Percentiles rank a stretch among this genome's conserved stretches.
These are phyloP conservation scores for Brassica rapa DNA, from an alignment of 345 rosid genomes.

Conservation along the genomic window DNA sequence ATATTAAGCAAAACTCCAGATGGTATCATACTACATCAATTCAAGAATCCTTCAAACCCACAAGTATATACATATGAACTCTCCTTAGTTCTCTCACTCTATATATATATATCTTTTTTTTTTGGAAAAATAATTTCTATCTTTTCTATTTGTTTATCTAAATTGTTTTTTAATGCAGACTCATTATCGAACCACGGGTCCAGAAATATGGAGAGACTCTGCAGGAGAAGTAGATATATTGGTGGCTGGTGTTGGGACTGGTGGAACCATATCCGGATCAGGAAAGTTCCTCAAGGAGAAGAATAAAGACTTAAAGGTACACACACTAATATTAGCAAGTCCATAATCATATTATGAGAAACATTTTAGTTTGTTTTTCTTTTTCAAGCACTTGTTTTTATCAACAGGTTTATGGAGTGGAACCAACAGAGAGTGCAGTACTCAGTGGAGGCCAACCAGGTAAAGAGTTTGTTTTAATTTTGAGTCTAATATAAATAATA, in stretches of 20 bases:
- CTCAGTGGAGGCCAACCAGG: conserved; percentile 41
- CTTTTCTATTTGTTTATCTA: not conserved
- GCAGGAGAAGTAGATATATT: conserved; percentile 57
- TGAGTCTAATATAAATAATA: not conserved
- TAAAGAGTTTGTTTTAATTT: conserved; percentile 23
- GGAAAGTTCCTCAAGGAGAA: conserved; percentile 55
- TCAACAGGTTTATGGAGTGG: conserved; percentile 35
- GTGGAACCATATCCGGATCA: conserved; percentile 60
- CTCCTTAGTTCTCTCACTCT: not conserved
- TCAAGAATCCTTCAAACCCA: conserved; percentile 57
- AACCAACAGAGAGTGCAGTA: conserved; percentile 41
- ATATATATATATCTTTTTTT: too few relatives aligned
- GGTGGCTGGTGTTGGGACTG: conserved; percentile 63
- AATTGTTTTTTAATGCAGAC: conserved; percentile 42
- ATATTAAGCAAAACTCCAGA: conserved; percentile 56
- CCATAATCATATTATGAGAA: not conserved
- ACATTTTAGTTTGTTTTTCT: not conserved
- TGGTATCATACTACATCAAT: conserved; percentile 52
- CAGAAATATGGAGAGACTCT: conserved; percentile 71
- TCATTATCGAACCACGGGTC: conserved; percentile 73
- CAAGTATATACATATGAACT: conserved; percentile 33
- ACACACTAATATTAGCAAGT: not conserved
- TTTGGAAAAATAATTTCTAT: too few relatives aligned
- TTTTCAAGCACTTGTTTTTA: not conserved
- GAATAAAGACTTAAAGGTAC: conserved; percentile 48